Evolutionary conservation across 202 grass and related monocot genomes (phyloP), one percentile per base, ranked within the genome.

Genomic region (Eragrostis tef): DNA sequence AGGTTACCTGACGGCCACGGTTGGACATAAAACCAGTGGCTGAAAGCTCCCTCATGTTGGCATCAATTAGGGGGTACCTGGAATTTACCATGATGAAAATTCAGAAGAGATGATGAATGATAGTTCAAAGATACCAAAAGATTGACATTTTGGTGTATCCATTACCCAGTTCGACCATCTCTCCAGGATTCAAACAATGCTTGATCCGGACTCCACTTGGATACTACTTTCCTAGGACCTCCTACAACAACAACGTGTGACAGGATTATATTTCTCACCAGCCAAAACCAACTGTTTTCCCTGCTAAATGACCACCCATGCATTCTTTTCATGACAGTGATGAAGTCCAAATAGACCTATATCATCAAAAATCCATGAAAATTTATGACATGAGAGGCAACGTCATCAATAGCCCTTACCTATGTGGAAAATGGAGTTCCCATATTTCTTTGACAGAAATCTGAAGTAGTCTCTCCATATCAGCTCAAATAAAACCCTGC

Each of bases 391-490:
- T 46, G 26, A 72, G 44, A 58, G 19, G 78, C 17, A 61, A 17
- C 1, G 6, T 45, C 26, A 70, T 80, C 22, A 27, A 52, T 92
- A 92, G 61, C 73, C 26, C 41, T 52, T 92, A 98, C 95, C 92
- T 50, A 93, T 60, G 67, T 94, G 90, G 84, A 98, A 98, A 89
- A 94, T 98, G 77, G 88, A 91, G 68, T 90, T 94, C 19, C 92
- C 90, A 46, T 93, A 91, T 81, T 98, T 98, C 75, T 34, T 86
- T 64, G 92, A 98, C 66, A 98, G 61, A 82, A 98, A 98, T 79
- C 79, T 94, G 84, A 98, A 98, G 86, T 98, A 94, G 69, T 98
- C 92, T 59, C 94, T 85, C 94, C 94, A 98, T 91, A 94, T 98
- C 63, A 98, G 64, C 85, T 98, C 95, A 93, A 98, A 98, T 50